Evolutionary conservation across 495 filamentous ascomycete species (phyloP), one percentile per base, ranked within the genome.

Genomic region (Lasiosphaeria miniovina): DNA sequence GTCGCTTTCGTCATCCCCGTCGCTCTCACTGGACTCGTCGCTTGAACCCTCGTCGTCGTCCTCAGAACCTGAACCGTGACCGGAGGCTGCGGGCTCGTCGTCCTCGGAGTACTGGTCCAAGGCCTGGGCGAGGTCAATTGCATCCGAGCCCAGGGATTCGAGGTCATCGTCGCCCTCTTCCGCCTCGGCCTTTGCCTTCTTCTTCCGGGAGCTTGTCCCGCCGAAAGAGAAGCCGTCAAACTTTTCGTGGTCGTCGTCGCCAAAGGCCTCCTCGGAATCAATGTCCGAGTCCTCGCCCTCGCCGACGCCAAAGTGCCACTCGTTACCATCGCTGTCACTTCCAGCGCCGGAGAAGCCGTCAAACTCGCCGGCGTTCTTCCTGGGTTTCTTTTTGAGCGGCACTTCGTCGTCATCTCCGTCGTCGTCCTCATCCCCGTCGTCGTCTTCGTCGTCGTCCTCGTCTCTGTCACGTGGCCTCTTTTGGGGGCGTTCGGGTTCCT

Each of bases 191-290:
- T 65, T 59, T 61, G 64, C 66, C 45, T 65, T 65, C 56, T 68
- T 73, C 60, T 81, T 83, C 62, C 75, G 86, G 49, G 74, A 80
- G 57, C 74, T 84, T 63, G 84, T 89, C 46, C 87, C 88, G 3
- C 85, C 76, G 65, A 96, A 96, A 3, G 82, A 77, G 71, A 83
- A 93, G 7, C 84, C 86, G 45, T 89, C 87, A 65, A 94, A 94
- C 61, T 78, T 77, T 66, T 96, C 91, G 71, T 93, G 86, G 65
- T 96, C 91, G 63, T 90, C 93, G 59, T 87, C 87, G 8, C 92
- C 93, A 79, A 97, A 88, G 36, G 93, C 93, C 68, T 96, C 93
- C 59, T 97, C 93, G 62, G 88, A 91, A 69, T 98, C 91, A 52
- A 98, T 76, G 60, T 95, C 91, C 35, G 84, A 88, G 60, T 93